Conservation (phyloP, 371 early-diverging fungal species). For the Dinochytrium kinnereticum region DNA sequence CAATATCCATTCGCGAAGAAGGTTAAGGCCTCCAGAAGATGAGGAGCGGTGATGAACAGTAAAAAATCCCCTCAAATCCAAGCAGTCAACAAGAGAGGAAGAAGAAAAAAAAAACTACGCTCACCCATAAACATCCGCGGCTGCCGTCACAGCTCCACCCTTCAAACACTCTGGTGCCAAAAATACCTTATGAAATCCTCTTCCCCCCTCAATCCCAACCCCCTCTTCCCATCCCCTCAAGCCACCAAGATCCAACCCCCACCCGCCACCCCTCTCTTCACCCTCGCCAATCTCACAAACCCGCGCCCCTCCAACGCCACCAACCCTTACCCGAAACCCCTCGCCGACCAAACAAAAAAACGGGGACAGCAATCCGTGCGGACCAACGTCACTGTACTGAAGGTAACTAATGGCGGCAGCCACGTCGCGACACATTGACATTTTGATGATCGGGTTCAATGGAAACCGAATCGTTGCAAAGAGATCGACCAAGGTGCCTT, state of each 20-base stretch:
- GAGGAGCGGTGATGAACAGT: not conserved
- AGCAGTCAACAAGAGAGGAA: not conserved
- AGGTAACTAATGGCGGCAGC: conserved; percentile 9
- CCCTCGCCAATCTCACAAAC: not conserved
- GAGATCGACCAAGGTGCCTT: conserved; percentile 25
- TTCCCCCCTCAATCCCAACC: not conserved
- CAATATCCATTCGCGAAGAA: too few relatives aligned
- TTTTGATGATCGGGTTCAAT: conserved; percentile 1
- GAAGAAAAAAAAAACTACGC: not conserved
- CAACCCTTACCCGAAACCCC: conserved; percentile 26
- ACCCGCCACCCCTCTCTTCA: not conserved
- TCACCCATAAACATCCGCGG: conserved; percentile 33
- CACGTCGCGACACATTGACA: conserved; percentile 26
- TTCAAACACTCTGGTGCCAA: conserved; percentile 22
- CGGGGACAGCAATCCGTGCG: conserved; percentile 16
- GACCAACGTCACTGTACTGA: not conserved
- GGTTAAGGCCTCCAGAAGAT: too few relatives aligned
- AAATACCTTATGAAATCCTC: conserved; percentile 16
- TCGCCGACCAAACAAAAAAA: conserved; percentile 24
- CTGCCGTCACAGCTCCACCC: not conserved
- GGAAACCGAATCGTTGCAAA: conserved; percentile 20
- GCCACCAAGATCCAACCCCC: not conserved
- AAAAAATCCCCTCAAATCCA: not conserved
- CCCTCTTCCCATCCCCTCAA: not conserved
- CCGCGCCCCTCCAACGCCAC: not conserved